phyloP scores from a whole-genome alignment of 148 eudicot species.

The Pharnaceum exiguum region DNA sequence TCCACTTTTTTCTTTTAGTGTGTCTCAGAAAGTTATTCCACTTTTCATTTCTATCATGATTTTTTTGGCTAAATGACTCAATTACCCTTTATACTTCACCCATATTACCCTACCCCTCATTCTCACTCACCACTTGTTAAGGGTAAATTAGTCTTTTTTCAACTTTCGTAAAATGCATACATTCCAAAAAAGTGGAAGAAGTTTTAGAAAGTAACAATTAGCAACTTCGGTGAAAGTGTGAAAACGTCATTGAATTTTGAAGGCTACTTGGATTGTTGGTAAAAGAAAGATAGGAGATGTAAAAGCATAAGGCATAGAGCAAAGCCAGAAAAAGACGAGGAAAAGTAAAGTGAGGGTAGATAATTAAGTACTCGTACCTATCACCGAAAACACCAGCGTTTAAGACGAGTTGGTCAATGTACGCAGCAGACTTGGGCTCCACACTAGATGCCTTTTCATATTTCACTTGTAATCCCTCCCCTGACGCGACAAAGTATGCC shows the following conservation, averaged over 20 bases:
- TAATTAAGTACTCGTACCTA: slow-evolving; percentile 54
- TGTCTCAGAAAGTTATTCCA: too few species aligned
- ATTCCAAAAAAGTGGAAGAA: too few species aligned
- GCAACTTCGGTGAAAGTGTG: background rate
- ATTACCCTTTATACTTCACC: too few species aligned
- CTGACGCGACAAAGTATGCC: slow-evolving; percentile 85
- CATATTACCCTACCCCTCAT: too few species aligned
- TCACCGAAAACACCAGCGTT: slow-evolving; percentile 77
- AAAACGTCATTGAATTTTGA: background rate
- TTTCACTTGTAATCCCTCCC: slow-evolving; percentile 63
- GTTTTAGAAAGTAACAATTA: background rate
- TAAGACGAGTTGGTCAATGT: slow-evolving; percentile 64
- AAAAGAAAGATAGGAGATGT: background rate
- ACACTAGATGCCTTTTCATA: slow-evolving; percentile 91
- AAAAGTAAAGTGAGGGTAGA: background rate
- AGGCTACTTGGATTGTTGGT: background rate
- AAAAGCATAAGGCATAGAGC: too few species aligned
- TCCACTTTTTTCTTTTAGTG: too few species aligned
- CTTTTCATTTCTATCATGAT: too few species aligned
- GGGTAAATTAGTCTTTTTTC: too few species aligned
- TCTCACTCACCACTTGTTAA: too few species aligned
- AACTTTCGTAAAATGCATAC: too few species aligned
- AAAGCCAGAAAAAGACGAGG: background rate
- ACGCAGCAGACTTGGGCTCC: slow-evolving; percentile 72
- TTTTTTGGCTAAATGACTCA: too few species aligned